A percentile compares a stretch with the other conserved stretches of the same genome.
Evolutionary conservation across 805 yeast genomes (phyloP).

Genomic region (Saccharomycopsis olivae): DNA sequence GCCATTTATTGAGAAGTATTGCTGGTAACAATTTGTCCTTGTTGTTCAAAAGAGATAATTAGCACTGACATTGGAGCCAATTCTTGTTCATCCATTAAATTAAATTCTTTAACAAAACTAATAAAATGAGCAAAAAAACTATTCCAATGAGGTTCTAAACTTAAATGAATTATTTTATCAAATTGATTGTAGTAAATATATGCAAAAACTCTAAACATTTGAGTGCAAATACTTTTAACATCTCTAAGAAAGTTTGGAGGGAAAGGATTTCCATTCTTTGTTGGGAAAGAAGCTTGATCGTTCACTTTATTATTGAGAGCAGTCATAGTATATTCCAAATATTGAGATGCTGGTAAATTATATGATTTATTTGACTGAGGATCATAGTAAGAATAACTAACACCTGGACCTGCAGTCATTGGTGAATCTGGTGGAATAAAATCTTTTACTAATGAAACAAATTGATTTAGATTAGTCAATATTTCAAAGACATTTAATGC

Average conservation of each 20-base stretch:
- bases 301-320: conserved; percentile 85
- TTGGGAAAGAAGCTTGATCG: conserved; percentile 87
- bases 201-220: conserved; percentile 92
- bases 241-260: conserved; percentile 78
- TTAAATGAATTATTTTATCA: conserved; percentile 83
- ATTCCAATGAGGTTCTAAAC: conserved; percentile 96
- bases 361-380: conserved; percentile 61
- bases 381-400: conserved; percentile 88
- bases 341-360: conserved; percentile 84
- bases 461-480: conserved; percentile 74
- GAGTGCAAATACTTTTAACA: conserved; percentile 77
- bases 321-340: conserved; percentile 81
- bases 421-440: conserved; percentile 83
- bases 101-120: conserved; percentile 77
- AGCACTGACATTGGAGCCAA: conserved; percentile 67
- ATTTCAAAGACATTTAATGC: conserved; percentile 88
- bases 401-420: conserved; percentile 92
- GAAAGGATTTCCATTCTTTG: conserved; percentile 78
- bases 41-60: conserved; percentile 70
- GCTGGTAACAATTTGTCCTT: conserved; percentile 58
- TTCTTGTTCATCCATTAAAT: conserved; percentile 68
- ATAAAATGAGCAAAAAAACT: conserved; percentile 93
- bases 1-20: no score
- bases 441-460: conserved; percentile 84
- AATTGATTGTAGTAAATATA: conserved; percentile 92